Evolutionary conservation across 768 basidiomycete species (phyloP).

Genomic region (Calocybe gangraenosa): DNA sequence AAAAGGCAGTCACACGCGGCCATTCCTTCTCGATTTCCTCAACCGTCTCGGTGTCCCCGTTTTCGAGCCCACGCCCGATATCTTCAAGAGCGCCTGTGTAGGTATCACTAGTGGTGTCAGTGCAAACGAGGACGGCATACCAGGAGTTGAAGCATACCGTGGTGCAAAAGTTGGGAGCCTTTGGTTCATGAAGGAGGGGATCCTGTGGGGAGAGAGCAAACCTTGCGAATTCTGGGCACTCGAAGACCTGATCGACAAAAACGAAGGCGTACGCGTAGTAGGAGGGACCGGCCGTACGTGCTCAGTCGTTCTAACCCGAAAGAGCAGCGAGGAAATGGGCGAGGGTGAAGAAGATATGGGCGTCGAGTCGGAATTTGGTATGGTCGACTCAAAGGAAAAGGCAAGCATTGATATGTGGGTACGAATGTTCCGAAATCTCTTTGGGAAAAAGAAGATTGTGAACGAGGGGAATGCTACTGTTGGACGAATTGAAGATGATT

Average conservation of each 20-base stretch:
- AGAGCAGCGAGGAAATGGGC: conserved; percentile 18
- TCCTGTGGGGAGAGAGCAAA: conserved; percentile 73
- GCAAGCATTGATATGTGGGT: conserved; percentile 66
- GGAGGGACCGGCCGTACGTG: conserved; percentile 68
- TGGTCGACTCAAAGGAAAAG: conserved; percentile 69
- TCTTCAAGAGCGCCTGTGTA: conserved; percentile 54
- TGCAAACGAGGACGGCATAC: conserved; percentile 40
- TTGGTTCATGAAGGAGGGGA: conserved; percentile 66
- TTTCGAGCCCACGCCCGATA: conserved; percentile 42
- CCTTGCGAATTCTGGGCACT: conserved; percentile 77
- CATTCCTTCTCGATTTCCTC: conserved; percentile 48
- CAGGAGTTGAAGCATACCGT: conserved; percentile 66
- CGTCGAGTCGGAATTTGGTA: conserved; percentile 63
- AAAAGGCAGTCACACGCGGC: conserved; percentile 53
- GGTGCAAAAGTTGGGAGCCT: conserved; percentile 68
- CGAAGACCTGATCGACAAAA: conserved; percentile 46
- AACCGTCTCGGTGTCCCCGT: conserved; percentile 38
- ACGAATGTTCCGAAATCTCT: conserved; percentile 47
- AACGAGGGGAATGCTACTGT: conserved; percentile 24
- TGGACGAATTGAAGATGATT: conserved; percentile 32
- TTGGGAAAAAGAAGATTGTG: conserved; percentile 39
- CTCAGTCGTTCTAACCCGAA: conserved; percentile 50
- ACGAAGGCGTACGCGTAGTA: conserved; percentile 48
- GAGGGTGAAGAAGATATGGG: conserved; percentile 37
- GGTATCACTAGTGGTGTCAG: conserved; percentile 29